phyloP scores from a whole-genome alignment of 306 rosid species.

The Erythrophleum fordii region DNA sequence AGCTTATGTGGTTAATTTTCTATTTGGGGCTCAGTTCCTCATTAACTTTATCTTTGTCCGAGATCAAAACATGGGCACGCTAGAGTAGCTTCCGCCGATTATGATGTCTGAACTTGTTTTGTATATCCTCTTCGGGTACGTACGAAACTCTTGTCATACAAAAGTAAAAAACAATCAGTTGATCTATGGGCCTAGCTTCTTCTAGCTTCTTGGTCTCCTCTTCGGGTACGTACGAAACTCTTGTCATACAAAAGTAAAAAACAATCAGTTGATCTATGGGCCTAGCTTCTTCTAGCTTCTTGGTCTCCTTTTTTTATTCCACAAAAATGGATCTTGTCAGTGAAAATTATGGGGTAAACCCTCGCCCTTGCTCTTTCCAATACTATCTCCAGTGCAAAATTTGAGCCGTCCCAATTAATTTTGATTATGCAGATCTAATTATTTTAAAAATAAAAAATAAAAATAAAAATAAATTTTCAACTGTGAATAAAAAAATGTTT shows the following conservation, averaged over 20 bases:
- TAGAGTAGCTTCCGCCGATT: background rate
- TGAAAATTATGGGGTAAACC: no score
- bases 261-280: background rate
- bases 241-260: background rate
- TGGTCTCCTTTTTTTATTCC: background rate
- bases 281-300: no score
- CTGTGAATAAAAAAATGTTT: no score
- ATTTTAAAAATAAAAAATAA: no score
- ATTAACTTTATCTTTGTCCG: background rate
- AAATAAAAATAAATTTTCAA: no score
- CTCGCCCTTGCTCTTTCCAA: no score
- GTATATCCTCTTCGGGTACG: background rate
- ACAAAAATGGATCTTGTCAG: background rate
- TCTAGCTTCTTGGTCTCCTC: no score
- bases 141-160: constrained; percentile 19
- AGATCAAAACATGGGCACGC: background rate
- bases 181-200: no score
- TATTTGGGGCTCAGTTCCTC: constrained; percentile 29
- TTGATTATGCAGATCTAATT: no score
- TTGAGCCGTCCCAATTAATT: no score
- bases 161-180: background rate
- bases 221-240: constrained; percentile 25
- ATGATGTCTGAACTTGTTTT: constrained; percentile 6
- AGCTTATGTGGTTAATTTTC: constrained; percentile 13
- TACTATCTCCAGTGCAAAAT: no score